Percentiles rank a stretch among this genome's conserved stretches.
Evolutionary conservation across 805 yeast genomes (phyloP).

Genomic region (Yamadazyma akitaensis): DNA sequence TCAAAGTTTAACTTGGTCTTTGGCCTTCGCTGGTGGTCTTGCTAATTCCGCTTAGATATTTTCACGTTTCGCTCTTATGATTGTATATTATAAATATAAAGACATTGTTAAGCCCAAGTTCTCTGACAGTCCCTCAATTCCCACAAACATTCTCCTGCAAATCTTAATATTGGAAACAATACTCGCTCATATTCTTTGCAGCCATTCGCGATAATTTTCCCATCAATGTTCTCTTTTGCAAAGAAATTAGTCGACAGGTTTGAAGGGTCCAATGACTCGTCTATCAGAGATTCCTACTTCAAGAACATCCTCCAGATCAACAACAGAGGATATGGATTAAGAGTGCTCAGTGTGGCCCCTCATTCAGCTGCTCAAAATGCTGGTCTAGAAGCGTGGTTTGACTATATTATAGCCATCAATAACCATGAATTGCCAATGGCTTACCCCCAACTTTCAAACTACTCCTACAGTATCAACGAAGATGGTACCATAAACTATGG

Average conservation of each 20-base stretch:
- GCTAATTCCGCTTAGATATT: conserved; percentile 15
- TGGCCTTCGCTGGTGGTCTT: conserved; percentile 57
- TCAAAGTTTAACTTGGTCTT: conserved; percentile 59
- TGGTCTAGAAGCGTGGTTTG: conserved; percentile 79
- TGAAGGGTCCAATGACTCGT: conserved; percentile 24
- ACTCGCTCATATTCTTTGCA: background rate
- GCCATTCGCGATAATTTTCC: conserved; percentile 2
- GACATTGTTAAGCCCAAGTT: too few relatives aligned
- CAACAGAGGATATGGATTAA: conserved; percentile 40
- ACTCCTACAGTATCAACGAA: conserved; percentile 33
- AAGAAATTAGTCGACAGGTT: conserved; percentile 40
- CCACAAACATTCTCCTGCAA: too few relatives aligned
- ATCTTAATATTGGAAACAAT: too few relatives aligned
- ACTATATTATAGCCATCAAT: conserved; percentile 77
- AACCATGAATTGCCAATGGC: conserved; percentile 56
- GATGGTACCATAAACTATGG: conserved; percentile 42
- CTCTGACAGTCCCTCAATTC: too few relatives aligned
- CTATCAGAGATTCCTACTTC: conserved; percentile 34
- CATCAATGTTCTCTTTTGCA: conserved; percentile 42
- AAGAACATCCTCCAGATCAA: conserved; percentile 28
- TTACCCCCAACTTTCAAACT: conserved; percentile 25
- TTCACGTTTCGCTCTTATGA: conserved; percentile 2
- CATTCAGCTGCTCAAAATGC: conserved; percentile 31
- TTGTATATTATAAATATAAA: background rate
- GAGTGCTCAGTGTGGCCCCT: conserved; percentile 37